phyloP scores from a whole-genome alignment of 23 red algal species.

The Gracilaria vermiculophylla region DNA sequence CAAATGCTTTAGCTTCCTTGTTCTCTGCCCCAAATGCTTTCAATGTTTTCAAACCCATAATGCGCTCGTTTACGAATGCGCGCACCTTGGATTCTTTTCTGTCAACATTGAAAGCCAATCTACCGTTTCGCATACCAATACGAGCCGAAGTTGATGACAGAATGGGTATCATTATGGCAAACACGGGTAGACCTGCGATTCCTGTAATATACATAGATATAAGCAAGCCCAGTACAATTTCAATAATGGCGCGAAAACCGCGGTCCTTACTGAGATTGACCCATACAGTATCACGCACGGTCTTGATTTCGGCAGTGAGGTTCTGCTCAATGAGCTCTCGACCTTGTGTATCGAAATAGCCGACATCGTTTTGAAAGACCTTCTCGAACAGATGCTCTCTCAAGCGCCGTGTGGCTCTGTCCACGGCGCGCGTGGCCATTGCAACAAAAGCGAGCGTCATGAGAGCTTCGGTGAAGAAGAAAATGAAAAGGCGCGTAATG shows the following conservation, averaged over 20 bases:
- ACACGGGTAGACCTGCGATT: constrained; percentile 19
- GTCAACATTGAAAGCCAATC: constrained; percentile 11
- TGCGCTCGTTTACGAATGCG: constrained; percentile 19
- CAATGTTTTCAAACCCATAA: constrained; percentile 28
- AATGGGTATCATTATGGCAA: constrained; percentile 44
- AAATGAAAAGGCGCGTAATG: background rate
- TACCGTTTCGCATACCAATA: constrained; percentile 39
- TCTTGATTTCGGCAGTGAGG: constrained; percentile 13
- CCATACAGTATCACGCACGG: constrained; percentile 34
- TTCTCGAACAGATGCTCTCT: constrained; percentile 31
- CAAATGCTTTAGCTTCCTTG: constrained; percentile 9
- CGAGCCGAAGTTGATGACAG: constrained; percentile 13
- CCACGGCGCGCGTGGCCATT: constrained; percentile 26
- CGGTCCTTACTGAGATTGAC: constrained; percentile 57
- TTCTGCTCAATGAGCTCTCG: constrained; percentile 14
- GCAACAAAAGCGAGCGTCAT: constrained; percentile 19
- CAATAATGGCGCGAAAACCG: constrained; percentile 35
- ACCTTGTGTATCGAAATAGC: constrained; percentile 34
- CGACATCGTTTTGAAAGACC: constrained; percentile 34
- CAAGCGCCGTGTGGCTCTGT: constrained; percentile 28
- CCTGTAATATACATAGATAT: constrained; percentile 30
- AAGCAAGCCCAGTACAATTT: constrained; percentile 20
- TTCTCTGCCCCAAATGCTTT: constrained; percentile 58
- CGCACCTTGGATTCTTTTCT: constrained; percentile 14
- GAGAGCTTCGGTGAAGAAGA: constrained; percentile 6